Percentiles rank a stretch among this genome's conserved stretches.
These are phyloP conservation scores for Ophiosphaerella narmari DNA, from an alignment of 2,329 filamentous ascomycete species.

Conservation along the genomic window DNA sequence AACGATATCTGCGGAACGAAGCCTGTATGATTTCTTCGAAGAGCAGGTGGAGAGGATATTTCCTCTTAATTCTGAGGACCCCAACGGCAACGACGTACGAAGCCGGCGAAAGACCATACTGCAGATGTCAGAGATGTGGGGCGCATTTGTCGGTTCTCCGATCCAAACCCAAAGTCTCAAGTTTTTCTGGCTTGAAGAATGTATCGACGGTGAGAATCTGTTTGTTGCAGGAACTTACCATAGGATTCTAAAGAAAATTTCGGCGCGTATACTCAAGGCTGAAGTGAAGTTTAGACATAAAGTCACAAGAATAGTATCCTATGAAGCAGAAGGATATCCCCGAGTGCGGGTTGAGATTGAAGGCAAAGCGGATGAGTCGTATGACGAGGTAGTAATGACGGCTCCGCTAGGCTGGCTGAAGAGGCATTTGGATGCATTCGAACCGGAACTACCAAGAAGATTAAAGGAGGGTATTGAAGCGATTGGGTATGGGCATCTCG, in stretches of 20 bases:
- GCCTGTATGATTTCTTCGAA: conserved; percentile 62
- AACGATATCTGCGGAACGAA: conserved; percentile 57
- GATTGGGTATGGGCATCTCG: conserved; percentile 71
- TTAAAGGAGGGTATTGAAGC: conserved; percentile 65
- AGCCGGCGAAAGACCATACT: conserved; percentile 56
- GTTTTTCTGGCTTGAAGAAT: conserved; percentile 80
- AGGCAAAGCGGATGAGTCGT: conserved; percentile 54
- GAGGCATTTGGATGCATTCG: conserved; percentile 54
- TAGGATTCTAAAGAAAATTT: conserved; percentile 63
- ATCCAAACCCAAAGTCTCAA: conserved; percentile 70
- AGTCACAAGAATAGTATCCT: conserved; percentile 51
- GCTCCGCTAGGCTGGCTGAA: conserved; percentile 65
- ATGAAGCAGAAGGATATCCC: conserved; percentile 18
- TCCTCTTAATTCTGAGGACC: conserved; percentile 32
- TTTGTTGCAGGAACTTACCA: conserved; percentile 66
- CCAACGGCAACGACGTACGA: conserved; percentile 39
- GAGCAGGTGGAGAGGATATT: conserved; percentile 54
- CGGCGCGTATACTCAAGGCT: conserved; percentile 62
- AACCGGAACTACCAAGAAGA: conserved; percentile 62
- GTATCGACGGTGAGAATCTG: conserved; percentile 71
- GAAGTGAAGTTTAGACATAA: conserved; percentile 57
- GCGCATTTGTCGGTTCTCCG: conserved; percentile 70
- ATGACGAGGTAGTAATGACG: conserved; percentile 72
- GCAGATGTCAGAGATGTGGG: conserved; percentile 68
- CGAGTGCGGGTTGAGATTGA: conserved; percentile 50